A percentile compares a stretch with the other conserved stretches of the same genome.
These are phyloP conservation scores for Giardia duodenalis DNA, from an alignment of 208 protist species.

Conservation along the genomic window DNA sequence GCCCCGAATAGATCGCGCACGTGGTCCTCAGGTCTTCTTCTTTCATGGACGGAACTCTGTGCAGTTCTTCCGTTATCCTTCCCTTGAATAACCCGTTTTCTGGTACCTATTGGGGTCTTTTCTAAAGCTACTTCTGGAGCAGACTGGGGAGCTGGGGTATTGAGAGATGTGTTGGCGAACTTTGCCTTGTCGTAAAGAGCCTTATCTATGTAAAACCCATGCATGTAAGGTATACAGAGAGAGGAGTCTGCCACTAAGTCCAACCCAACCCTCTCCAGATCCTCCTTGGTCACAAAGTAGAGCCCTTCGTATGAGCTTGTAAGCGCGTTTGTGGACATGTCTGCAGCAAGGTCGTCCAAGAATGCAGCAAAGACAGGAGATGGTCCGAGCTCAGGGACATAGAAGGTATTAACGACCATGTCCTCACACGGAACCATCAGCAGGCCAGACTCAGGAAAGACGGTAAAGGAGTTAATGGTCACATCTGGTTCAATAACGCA, in stretches of 20 bases:
- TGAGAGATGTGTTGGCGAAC: no score
- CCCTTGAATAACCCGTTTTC: background rate
- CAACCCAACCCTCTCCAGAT: background rate
- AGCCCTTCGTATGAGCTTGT: background rate
- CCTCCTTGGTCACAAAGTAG: background rate
- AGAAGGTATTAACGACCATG: background rate
- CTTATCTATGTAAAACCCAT: constrained; percentile 22
- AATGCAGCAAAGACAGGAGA: background rate
- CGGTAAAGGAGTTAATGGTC: background rate
- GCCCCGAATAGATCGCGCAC: background rate
- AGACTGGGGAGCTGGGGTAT: no score
- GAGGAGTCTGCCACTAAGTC: background rate
- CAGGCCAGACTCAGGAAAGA: background rate
- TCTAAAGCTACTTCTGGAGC: no score
- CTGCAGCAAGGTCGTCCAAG: background rate
- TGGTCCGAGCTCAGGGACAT: constrained; percentile 6
- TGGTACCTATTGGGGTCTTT: background rate
- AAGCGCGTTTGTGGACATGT: background rate
- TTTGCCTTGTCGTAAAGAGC: background rate
- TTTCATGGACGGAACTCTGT: background rate
- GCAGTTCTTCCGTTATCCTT: background rate
- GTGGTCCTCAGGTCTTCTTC: background rate
- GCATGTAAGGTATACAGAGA: background rate
- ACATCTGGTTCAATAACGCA: background rate
- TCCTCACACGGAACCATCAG: background rate